Base-by-base conservation (phyloP, 2,329 filamentous ascomycete species). In the Fusarium sp. region DNA sequence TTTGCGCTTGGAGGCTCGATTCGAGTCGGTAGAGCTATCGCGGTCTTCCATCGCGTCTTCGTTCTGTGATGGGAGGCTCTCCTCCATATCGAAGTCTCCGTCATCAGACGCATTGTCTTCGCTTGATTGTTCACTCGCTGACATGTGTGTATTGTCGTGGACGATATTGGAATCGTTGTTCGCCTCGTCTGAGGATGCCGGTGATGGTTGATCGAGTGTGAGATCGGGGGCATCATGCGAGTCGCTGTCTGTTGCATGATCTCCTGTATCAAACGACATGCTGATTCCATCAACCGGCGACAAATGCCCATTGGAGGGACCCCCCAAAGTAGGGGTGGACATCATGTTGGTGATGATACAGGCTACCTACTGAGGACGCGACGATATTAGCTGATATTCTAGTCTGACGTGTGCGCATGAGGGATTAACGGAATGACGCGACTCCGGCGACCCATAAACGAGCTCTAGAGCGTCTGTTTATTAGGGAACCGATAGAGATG, bases 31-130 rank as follows among this genome's bases (percentile, higher is more conserved):
- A 52, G 94, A 96, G 79, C 90, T 90, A 74, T 92, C 93, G 78
- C 88, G 85, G 75, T 88, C 88, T 70, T 88, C 87, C 57, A 85
- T 83, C 57, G 79, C 82, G 62, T 82, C 84, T 60, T 87, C 85
- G 66, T 85, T 86, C 59, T 84, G 85, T 6, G 83, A 84, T 60
- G 76, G 75, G 24, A 85, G 84, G 73, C 88, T 90, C 70, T 90
- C 89, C 72, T 90, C 91, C 82, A 92, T 91, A 80, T 94, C 93
- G 79, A 93, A 97, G 82, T 98, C 94, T 74, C 83, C 91, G 82
- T 93, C 91, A 67, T 92, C 90, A 10, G 89, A 91, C 69, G 84
- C 88, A 79, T 90, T 87, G 70, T 89, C 86, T 30, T 85, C 83
- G 47, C 85, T 87, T 3, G 87, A 85, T 45, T 84, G 85, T 65